Percentiles rank a stretch among this genome's conserved stretches.
These are phyloP conservation scores for Carex littledalei DNA, from an alignment of 176 grass and related monocot genomes.

Conservation along the genomic window DNA sequence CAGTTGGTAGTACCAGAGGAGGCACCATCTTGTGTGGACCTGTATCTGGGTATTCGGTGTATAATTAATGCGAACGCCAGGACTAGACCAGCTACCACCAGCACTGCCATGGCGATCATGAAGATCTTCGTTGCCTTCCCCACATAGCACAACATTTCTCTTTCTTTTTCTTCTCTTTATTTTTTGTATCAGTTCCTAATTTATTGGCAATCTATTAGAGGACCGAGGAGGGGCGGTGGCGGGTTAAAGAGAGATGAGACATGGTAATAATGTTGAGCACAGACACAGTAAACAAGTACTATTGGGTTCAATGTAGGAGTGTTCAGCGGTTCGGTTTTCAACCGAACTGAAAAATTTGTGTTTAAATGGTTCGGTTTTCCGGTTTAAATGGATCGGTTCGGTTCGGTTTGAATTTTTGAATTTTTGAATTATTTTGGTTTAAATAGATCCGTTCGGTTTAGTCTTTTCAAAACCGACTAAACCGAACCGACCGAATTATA, in stretches of 20 bases:
- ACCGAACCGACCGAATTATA: too few species aligned
- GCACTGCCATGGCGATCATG: conserved; percentile 41
- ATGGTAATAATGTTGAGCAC: not conserved
- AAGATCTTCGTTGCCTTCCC: conserved; percentile 97
- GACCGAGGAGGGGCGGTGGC: not conserved
- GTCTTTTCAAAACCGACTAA: too few species aligned
- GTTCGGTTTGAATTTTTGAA: too few species aligned
- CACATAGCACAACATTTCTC: conserved; percentile 52
- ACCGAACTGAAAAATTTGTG: too few species aligned
- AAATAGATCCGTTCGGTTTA: too few species aligned
- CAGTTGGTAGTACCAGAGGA: not conserved
- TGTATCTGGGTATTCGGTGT: not conserved
- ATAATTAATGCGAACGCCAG: conserved; percentile 36
- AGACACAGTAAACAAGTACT: not conserved
- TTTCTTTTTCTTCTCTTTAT: not conserved
- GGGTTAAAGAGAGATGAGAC: not conserved
- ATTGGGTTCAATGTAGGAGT: not conserved
- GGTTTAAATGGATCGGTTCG: too few species aligned
- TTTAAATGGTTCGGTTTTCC: too few species aligned
- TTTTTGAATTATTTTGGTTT: too few species aligned
- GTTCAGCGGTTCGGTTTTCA: too few species aligned
- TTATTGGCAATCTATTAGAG: not conserved
- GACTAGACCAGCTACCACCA: conserved; percentile 44
- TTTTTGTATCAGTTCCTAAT: not conserved
- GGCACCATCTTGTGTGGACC: not conserved